Evolutionary conservation across 2,329 filamentous ascomycete genomes (phyloP), one percentile per base, ranked within the genome.

Genomic region (Colletotrichum simmondsii): DNA sequence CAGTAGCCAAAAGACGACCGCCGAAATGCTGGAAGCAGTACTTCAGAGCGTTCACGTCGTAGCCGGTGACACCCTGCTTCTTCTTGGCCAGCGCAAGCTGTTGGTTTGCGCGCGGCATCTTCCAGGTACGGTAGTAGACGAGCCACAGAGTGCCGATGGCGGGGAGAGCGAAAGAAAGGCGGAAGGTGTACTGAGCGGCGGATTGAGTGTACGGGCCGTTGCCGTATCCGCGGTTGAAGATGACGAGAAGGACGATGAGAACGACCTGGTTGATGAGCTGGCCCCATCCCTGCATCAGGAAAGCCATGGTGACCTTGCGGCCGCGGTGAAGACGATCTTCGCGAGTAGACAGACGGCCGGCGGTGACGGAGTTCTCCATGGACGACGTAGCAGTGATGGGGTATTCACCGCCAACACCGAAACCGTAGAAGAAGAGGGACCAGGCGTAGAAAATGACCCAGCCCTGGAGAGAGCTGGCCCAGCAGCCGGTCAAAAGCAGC

Each of bases 211-310:
- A 98, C 3, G 95, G 95, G 26, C 93, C 91, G 68, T 91, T 89
- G 61, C 93, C 93, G 73, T 87, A 88, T 53, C 75, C 73, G 35
- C 75, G 73, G 65, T 78, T 76, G 90, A 98, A 97, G 84, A 96
- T 93, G 77, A 97, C 88, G 71, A 98, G 90, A 63, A 97, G 87
- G 66, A 98, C 81, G 79, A 98, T 98, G 75, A 98, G 89, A 70
- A 97, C 85, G 77, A 93, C 92, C 85, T 98, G 96, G 90, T 98
- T 98, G 87, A 94, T 87, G 82, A 98, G 94, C 83, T 98, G 96
- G 76, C 96, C 96, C 96, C 96, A 98, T 67, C 96, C 96, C 84
- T 98, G 96, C 96, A 98, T 98, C 84, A 98, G 84, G 87, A 98
- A 98, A 71, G 96, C 95, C 82, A 93, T 95, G 76, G 95, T 98